Conservation (phyloP, 805 yeast genomes). For the Saturnispora diversa region DNA sequence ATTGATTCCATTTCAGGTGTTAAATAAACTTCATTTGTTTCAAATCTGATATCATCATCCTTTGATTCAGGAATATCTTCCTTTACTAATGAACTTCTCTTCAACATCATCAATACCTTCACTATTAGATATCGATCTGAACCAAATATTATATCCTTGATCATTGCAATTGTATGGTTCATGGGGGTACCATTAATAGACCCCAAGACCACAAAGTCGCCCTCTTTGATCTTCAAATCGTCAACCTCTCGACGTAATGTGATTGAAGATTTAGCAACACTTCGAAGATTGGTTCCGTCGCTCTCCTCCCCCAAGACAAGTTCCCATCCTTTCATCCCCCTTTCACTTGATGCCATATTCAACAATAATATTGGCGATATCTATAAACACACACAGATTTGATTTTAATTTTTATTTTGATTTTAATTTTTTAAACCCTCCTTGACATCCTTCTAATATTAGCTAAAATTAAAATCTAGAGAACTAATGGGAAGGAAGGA, state of each 20-base stretch:
- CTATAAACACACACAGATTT: too few relatives aligned
- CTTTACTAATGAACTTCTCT: slow-evolving; percentile 7
- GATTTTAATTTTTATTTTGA: too few relatives aligned
- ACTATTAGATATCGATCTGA: slow-evolving; percentile 41
- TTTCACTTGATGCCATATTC: slow-evolving; percentile 24
- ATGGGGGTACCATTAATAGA: slow-evolving; percentile 19
- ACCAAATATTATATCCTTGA: slow-evolving; percentile 46
- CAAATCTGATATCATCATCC: slow-evolving; percentile 18
- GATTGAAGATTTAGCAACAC: background rate
- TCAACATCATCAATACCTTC: slow-evolving; percentile 40
- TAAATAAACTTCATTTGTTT: slow-evolving; percentile 43
- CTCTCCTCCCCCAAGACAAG: slow-evolving; percentile 15
- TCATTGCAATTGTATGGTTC: slow-evolving; percentile 36
- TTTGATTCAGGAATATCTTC: slow-evolving; percentile 22
- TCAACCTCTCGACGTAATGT: slow-evolving; percentile 34
- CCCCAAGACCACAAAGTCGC: slow-evolving; percentile 43
- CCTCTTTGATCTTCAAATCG: slow-evolving; percentile 41
- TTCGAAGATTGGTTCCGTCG: background rate
- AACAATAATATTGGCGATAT: too few relatives aligned
- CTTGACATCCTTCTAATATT: too few relatives aligned
- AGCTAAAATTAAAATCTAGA: too few relatives aligned
- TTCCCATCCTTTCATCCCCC: slow-evolving; percentile 33
- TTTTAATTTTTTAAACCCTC: too few relatives aligned
- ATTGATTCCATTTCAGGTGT: slow-evolving; percentile 44
- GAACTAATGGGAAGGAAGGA: too few relatives aligned